A percentile compares a stretch with the other conserved stretches of the same genome.
These are phyloP conservation scores for Erythrophleum ivorense DNA, from an alignment of 331 rosid species.

Conservation along the genomic window DNA sequence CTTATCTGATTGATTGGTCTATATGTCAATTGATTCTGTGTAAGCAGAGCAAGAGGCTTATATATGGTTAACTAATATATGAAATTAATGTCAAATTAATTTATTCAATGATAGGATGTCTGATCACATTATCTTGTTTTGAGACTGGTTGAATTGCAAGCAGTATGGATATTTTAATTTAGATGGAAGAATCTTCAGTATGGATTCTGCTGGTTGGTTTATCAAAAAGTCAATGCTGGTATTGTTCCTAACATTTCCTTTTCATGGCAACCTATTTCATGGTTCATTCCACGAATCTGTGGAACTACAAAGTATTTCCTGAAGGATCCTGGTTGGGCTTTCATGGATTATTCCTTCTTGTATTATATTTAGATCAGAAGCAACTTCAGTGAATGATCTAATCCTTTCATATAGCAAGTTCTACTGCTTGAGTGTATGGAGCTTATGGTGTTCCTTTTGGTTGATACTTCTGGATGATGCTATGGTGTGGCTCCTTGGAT, in stretches of 20 bases:
- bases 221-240: slow-evolving; percentile 45
- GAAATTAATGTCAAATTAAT: slow-evolving; percentile 36
- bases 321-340: slow-evolving; percentile 49
- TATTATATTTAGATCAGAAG: slow-evolving; percentile 44
- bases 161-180: slow-evolving; percentile 45
- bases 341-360: slow-evolving; percentile 50
- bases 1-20: slow-evolving; percentile 37
- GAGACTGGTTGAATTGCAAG: slow-evolving; percentile 47
- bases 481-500: slow-evolving; percentile 39
- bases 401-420: slow-evolving; percentile 32
- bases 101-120: slow-evolving; percentile 44
- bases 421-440: slow-evolving; percentile 43
- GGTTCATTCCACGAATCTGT: slow-evolving; percentile 51
- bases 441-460: slow-evolving; percentile 45
- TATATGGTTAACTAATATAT: slow-evolving; percentile 40
- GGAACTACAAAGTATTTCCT: slow-evolving; percentile 47
- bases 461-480: slow-evolving; percentile 43
- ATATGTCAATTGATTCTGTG: slow-evolving; percentile 39
- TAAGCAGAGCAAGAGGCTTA: slow-evolving; percentile 42
- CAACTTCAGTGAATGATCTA: slow-evolving; percentile 43
- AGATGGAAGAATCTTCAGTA: slow-evolving; percentile 49
- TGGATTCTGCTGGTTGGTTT: slow-evolving; percentile 55
- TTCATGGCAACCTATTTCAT: slow-evolving; percentile 51
- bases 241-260: slow-evolving; percentile 43
- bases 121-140: slow-evolving; percentile 47